Evolutionary conservation across 768 basidiomycete species (phyloP), one percentile per base, ranked within the genome.

Genomic region (Pleurotus eryngii): DNA sequence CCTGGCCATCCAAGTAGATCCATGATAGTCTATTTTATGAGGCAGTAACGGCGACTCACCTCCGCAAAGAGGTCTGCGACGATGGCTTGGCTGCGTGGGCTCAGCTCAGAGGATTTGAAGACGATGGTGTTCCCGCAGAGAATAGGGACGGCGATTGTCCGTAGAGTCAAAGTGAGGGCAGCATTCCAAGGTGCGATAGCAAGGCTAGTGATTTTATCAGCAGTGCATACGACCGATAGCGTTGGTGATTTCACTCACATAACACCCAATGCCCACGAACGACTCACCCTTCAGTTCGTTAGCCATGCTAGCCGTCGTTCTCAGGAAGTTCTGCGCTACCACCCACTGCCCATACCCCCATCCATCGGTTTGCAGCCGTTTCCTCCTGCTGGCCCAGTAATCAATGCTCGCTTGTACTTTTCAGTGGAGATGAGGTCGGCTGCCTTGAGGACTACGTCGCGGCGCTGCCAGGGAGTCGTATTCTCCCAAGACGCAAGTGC

Each of bases 151-250:
- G 72, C 73, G 15, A 81, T 65, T 0, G 81, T 77, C 15, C 80
- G 68, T n/a, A 83, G 55, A 1, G 78, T 70, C 12, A 86, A 69
- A 1, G 65, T 61, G 8, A 78, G 60, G 0, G 84, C 80, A 1
- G 77, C 78, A 61, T 85, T 85, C 83, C 83, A 85, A 0, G 83
- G 82, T 1, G 77, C 72, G 2, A 84, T 80, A 3, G 77, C 75
- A 51, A 82, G 74, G 18, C 82, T 84, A 59, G 26, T 30, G 15
- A 45, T 39, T 9, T 11, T 24, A 30, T 30, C 30, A 7, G 30
- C 30, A 1, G 30, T 9, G 30, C 30, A 7, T 30, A 30, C n/a
- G n/a, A 6, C 5, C 1, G 30, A 30, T 30, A 5, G 30, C 30
- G 2, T 9, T 9, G 30, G 5, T 30, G 5, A 30, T 9, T 7